These are phyloP conservation scores for Chaetomidium leptoderma DNA, from an alignment of 495 filamentous ascomycete species.

Conservation along the genomic window DNA sequence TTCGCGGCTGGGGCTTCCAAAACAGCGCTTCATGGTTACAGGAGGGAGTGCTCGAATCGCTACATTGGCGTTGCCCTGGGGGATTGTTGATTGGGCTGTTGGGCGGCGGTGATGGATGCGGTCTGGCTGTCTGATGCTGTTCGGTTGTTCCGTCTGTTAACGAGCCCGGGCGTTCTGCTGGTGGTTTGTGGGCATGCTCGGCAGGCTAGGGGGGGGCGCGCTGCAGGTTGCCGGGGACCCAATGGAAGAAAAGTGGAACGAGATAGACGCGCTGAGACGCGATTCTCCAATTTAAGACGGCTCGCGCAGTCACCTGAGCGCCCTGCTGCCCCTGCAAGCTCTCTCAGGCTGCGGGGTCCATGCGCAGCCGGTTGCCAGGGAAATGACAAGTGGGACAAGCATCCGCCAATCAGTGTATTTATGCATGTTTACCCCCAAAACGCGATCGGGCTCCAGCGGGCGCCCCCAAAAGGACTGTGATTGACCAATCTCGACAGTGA, in stretches of 20 bases:
- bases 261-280: slow-evolving; percentile 21
- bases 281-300: slow-evolving; percentile 21
- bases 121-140: too few relatives aligned
- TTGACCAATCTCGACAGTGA: slow-evolving; percentile 11
- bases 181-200: background rate
- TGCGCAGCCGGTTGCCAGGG: slow-evolving; percentile 9
- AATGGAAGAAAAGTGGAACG: slow-evolving; percentile 8
- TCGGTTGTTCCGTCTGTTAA: background rate
- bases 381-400: slow-evolving; percentile 3
- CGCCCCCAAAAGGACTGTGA: background rate
- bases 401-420: background rate
- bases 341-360: background rate
- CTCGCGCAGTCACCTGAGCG: slow-evolving; percentile 29
- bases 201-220: background rate
- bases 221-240: slow-evolving; percentile 6
- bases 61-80: slow-evolving; percentile 3
- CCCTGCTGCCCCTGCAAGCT: slow-evolving; percentile 6
- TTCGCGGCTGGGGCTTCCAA: background rate
- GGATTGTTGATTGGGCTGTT: background rate
- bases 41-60: background rate
- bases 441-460: background rate
- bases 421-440: slow-evolving; percentile 11
- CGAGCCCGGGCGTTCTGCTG: too few relatives aligned
- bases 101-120: background rate
- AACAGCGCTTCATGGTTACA: slow-evolving; percentile 11